Evolutionary conservation across 2,329 filamentous ascomycete genomes (phyloP), one percentile per base, ranked within the genome.

Genomic region (Claviceps lovelessii): DNA sequence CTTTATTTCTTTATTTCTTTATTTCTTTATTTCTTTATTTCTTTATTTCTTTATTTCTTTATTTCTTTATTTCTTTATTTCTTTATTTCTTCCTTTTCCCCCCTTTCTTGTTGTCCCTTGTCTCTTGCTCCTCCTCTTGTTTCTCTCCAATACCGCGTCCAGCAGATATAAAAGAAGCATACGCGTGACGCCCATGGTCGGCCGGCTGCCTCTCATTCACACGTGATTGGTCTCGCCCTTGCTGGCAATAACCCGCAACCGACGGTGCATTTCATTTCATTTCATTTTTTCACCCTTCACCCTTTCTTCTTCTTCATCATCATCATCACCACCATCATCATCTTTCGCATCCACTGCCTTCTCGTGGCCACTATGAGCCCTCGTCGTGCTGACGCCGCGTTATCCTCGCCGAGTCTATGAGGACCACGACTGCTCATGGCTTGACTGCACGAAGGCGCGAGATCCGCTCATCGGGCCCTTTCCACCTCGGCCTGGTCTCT

Each of bases 371-470:
- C 44, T 3, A 46, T 46, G 44, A 23, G 44, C 44, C 44, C 10
- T 23, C 33, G 33, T 35, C 33, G n/a, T 44, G 42, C 19, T 9
- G 41, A 9, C 17, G n/a, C 42, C 19, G 44, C 44, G 19, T 35
- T 35, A 8, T 10, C 33, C 9, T 35, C 33, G 23, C 44, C 44
- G 11, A 28, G 44, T 23, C 44, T 4, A 46, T 46, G 44, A 46
- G 23, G 33, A 53, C 49, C 28, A 55, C 53, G 17, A 35, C 31
- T 15, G 29, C 28, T 19, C 50, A 35, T 17, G 57, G 51, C 46
- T 54, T 60, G 52, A 50, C 58, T 37, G 56, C 58, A 51, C 56
- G 46, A n/a, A 54, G 57, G 39, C 59, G 61, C 46, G 56, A 49
- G 11, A 35, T 51, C 35, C 51, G 59, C 13, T 62, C 58, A 23